A percentile compares a stretch with the other conserved stretches of the same genome.
phyloP scores from a whole-genome alignment of 2,329 filamentous ascomycete species.

The Exophiala sp. region DNA sequence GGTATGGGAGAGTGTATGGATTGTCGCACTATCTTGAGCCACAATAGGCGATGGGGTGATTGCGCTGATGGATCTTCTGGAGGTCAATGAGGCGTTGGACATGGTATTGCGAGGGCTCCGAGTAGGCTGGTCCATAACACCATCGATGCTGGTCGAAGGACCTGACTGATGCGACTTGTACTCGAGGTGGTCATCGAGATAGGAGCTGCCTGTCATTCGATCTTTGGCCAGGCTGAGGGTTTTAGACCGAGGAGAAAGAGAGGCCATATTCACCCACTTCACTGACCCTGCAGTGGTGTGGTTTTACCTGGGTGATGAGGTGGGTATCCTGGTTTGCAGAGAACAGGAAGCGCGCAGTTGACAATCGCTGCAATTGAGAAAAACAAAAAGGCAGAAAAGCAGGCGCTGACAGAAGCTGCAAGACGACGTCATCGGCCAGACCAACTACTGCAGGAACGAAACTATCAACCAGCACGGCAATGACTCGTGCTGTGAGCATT shows the following conservation, averaged over 20 bases:
- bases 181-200: conserved; percentile 45
- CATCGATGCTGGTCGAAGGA: conserved; percentile 28
- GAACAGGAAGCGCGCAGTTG: not conserved
- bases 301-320: not conserved
- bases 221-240: conserved; percentile 41
- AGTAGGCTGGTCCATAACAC: conserved; percentile 26
- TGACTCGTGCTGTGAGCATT: too few relatives aligned
- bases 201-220: conserved; percentile 38
- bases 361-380: not conserved
- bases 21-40: conserved; percentile 43
- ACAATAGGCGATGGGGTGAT: conserved; percentile 25
- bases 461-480: too few relatives aligned
- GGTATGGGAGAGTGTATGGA: conserved; percentile 43
- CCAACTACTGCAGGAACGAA: not conserved
- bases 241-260: conserved; percentile 31
- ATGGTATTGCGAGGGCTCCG: conserved; percentile 16
- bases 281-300: not conserved
- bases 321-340: too few relatives aligned
- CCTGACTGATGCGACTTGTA: conserved; percentile 33
- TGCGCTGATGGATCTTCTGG: conserved; percentile 26
- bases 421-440: not conserved
- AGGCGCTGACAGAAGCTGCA: conserved; percentile 2
- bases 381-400: not conserved
- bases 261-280: conserved; percentile 12
- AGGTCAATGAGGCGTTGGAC: conserved; percentile 22